Conservation (phyloP, 805 yeast species). For the Alloascoidea africana region DNA sequence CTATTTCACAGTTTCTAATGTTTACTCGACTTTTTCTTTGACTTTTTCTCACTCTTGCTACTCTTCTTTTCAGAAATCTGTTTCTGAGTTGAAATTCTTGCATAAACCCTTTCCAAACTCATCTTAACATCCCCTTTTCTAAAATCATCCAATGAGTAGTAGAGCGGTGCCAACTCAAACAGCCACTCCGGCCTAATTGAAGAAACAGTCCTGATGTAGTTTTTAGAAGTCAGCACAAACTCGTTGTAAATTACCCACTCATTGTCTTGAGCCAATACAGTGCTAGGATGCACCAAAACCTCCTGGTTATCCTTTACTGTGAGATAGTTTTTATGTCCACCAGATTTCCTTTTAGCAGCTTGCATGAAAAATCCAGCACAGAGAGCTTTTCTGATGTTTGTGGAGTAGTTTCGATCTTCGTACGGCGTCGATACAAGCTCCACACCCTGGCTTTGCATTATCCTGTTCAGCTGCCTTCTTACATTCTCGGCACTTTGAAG, state of each 20-base stretch:
- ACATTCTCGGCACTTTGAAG: constrained; percentile 74
- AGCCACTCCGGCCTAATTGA: constrained; percentile 87
- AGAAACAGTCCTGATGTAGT: constrained; percentile 90
- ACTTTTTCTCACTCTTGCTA: too few species aligned
- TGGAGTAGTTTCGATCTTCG: constrained; percentile 51
- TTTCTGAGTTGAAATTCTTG: constrained; percentile 24
- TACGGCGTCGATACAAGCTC: constrained; percentile 55
- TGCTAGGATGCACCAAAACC: constrained; percentile 85
- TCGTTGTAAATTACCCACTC: constrained; percentile 95
- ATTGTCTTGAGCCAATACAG: constrained; percentile 73
- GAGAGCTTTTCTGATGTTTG: constrained; percentile 72
- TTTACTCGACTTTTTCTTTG: too few species aligned
- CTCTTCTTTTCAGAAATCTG: constrained; percentile 13
- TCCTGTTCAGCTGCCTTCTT: constrained; percentile 63
- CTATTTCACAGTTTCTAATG: too few species aligned
- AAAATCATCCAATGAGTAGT: constrained; percentile 49
- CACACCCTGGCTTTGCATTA: constrained; percentile 72
- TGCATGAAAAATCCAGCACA: constrained; percentile 97
- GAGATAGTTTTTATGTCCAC: constrained; percentile 57
- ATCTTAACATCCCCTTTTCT: constrained; percentile 57
- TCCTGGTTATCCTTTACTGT: constrained; percentile 96
- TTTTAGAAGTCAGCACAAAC: constrained; percentile 84
- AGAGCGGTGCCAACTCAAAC: constrained; percentile 62
- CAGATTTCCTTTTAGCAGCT: constrained; percentile 70
- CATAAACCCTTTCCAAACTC: constrained; percentile 46